phyloP scores from a whole-genome alignment of 257 asterid species.

The Verbascum thapsus region DNA sequence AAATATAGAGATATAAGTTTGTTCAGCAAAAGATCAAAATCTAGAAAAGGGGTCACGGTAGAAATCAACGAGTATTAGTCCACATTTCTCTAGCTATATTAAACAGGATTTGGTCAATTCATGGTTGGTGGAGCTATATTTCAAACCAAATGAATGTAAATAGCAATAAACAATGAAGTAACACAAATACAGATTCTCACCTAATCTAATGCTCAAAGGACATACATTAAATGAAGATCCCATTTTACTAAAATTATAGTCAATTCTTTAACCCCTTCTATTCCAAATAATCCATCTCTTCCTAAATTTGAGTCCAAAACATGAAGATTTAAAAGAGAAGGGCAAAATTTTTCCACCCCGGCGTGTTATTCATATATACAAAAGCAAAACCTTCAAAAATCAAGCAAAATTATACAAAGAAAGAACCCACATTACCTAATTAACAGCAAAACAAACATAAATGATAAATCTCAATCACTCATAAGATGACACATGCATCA shows the following conservation, averaged over 20 bases:
- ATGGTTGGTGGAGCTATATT: not conserved
- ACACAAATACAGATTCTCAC: not conserved
- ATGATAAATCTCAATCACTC: slow-evolving; percentile 20
- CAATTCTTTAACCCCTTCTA: not conserved
- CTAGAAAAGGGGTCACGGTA: not conserved
- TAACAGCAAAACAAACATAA: slow-evolving; percentile 6
- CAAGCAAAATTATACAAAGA: not conserved
- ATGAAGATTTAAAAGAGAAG: slow-evolving; percentile 1
- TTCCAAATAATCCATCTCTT: not conserved
- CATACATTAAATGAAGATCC: not conserved
- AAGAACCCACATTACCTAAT: slow-evolving; percentile 25
- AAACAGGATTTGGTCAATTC: not conserved
- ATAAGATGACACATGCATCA: slow-evolving; percentile 10
- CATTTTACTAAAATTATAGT: not conserved
- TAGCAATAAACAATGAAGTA: slow-evolving; percentile 17
- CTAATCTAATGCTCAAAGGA: not conserved
- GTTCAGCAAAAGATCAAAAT: not conserved
- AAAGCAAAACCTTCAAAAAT: not conserved
- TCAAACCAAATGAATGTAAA: slow-evolving; percentile 4
- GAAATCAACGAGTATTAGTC: not conserved
- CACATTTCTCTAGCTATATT: not conserved
- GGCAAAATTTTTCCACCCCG: not conserved
- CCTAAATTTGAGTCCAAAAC: not conserved
- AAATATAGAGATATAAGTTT: not conserved
- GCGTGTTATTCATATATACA: not conserved